These are phyloP conservation scores for Cyberlindnera amylophila DNA, from an alignment of 805 yeast genomes.

Conservation along the genomic window DNA sequence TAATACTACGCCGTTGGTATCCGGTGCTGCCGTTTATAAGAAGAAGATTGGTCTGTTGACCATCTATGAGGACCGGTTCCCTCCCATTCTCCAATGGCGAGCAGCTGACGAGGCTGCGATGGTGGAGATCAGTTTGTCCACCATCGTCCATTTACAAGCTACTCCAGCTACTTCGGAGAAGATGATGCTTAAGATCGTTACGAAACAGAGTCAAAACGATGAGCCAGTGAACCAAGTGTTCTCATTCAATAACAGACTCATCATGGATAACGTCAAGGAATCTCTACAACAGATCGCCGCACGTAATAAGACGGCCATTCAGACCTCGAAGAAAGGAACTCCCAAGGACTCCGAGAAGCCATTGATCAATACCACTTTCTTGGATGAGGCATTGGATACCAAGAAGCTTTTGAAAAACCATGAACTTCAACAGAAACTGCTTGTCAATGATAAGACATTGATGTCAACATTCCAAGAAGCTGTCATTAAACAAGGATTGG, in stretches of 20 bases:
- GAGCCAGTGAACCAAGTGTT: slow-evolving; percentile 38
- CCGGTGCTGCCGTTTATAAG: slow-evolving; percentile 53
- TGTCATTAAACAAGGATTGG: slow-evolving; percentile 71
- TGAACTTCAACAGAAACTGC: slow-evolving; percentile 72
- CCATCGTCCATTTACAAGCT: slow-evolving; percentile 55
- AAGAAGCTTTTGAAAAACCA: slow-evolving; percentile 62
- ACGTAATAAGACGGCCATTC: slow-evolving; percentile 44
- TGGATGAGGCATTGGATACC: slow-evolving; percentile 49
- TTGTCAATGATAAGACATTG: slow-evolving; percentile 64
- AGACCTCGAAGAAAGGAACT: slow-evolving; percentile 22
- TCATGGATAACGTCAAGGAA: slow-evolving; percentile 71
- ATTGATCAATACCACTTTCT: slow-evolving; percentile 33
- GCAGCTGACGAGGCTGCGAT: slow-evolving; percentile 46
- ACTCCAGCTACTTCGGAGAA: slow-evolving; percentile 64
- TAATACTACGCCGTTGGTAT: slow-evolving; percentile 28
- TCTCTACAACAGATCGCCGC: slow-evolving; percentile 66
- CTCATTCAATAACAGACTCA: slow-evolving; percentile 65
- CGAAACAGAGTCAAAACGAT: slow-evolving; percentile 35
- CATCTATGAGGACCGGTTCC: slow-evolving; percentile 51
- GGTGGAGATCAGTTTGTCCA: slow-evolving; percentile 39
- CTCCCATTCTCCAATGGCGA: slow-evolving; percentile 54
- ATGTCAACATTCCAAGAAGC: slow-evolving; percentile 82
- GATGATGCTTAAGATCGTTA: slow-evolving; percentile 59
- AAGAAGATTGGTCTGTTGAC: slow-evolving; percentile 55
- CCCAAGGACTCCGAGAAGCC: slow-evolving; percentile 25